A percentile compares a stretch with the other conserved stretches of the same genome.
Evolutionary conservation across 148 eudicot species (phyloP).

Genomic region (Rheum nobile): DNA sequence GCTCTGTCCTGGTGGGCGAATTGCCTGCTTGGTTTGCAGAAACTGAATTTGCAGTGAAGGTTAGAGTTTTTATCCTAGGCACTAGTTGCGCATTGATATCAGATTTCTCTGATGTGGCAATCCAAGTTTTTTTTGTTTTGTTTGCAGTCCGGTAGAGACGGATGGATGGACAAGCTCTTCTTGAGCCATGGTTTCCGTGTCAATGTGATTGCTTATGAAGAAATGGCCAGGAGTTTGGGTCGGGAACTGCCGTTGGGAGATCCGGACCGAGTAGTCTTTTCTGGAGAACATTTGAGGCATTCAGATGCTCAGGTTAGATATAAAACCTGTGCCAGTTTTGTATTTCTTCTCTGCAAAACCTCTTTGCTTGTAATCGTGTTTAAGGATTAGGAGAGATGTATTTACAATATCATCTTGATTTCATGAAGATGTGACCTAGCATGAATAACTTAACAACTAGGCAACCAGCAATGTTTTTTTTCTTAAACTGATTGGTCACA

Average conservation of each 20-base stretch:
- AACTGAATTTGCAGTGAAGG: slow-evolving; percentile 36
- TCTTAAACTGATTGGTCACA: no score
- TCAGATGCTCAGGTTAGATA: slow-evolving; percentile 83
- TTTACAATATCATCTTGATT: neutral
- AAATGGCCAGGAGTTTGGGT: slow-evolving; percentile 34
- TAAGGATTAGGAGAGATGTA: neutral
- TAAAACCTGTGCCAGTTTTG: neutral
- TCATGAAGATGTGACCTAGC: neutral
- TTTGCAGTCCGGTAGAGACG: slow-evolving; percentile 26
- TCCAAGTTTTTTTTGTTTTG: neutral
- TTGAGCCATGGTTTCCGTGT: slow-evolving; percentile 59
- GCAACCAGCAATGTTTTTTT: neutral
- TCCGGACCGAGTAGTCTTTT: slow-evolving; percentile 31
- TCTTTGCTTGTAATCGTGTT: neutral
- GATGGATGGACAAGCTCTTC: slow-evolving; percentile 63
- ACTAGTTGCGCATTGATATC: slow-evolving; percentile 1
- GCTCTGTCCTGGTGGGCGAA: slow-evolving; percentile 66
- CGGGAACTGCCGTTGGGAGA: slow-evolving; percentile 20
- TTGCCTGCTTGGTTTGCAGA: slow-evolving; percentile 48
- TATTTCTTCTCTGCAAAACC: neutral
- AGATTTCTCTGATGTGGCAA: neutral
- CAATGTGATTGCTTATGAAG: slow-evolving; percentile 32
- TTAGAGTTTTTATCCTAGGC: slow-evolving; percentile 11
- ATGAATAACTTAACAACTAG: neutral
- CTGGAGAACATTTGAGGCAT: slow-evolving; percentile 67